Conservation (phyloP, 2,329 filamentous ascomycete species). For the Penicillium sp. region DNA sequence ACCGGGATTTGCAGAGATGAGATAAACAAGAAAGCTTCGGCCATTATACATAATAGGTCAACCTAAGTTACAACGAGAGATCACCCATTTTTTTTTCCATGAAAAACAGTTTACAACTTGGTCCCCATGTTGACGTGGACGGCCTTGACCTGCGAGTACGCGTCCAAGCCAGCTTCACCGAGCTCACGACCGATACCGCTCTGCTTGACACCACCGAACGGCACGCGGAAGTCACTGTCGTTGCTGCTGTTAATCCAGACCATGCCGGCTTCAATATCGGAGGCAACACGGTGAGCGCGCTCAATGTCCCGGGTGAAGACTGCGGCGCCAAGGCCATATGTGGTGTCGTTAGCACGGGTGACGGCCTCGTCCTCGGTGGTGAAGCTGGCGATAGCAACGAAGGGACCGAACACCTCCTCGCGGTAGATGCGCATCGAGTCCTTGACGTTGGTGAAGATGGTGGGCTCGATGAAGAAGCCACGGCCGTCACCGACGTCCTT, state of each 20-base stretch:
- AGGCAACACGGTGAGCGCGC: slow-evolving; percentile 55
- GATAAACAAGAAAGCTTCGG: neutral
- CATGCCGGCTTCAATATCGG: slow-evolving; percentile 64
- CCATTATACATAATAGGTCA: slow-evolving; percentile 18
- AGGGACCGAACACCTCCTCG: slow-evolving; percentile 63
- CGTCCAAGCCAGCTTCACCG: slow-evolving; percentile 58
- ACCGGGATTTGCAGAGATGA: neutral
- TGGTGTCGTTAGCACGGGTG: slow-evolving; percentile 56
- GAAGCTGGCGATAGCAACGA: slow-evolving; percentile 58
- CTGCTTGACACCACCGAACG: slow-evolving; percentile 63
- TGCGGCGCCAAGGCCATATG: slow-evolving; percentile 36
- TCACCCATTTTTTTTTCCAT: neutral
- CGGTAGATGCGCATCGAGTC: slow-evolving; percentile 58
- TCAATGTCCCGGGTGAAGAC: slow-evolving; percentile 55
- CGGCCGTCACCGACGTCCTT: slow-evolving; percentile 56
- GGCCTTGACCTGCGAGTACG: slow-evolving; percentile 60
- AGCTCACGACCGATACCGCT: slow-evolving; percentile 61
- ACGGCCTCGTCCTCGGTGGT: slow-evolving; percentile 59
- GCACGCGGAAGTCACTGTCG: slow-evolving; percentile 48
- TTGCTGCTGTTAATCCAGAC: slow-evolving; percentile 66
- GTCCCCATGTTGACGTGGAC: slow-evolving; percentile 48
- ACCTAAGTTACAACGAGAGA: slow-evolving; percentile 12
- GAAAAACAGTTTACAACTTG: slow-evolving; percentile 29
- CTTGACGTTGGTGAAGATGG: slow-evolving; percentile 57
- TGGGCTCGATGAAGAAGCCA: slow-evolving; percentile 63